These are phyloP conservation scores for Pseudozyma tsukubaensis DNA, from an alignment of 1,284 basidiomycete genomes.

Conservation along the genomic window DNA sequence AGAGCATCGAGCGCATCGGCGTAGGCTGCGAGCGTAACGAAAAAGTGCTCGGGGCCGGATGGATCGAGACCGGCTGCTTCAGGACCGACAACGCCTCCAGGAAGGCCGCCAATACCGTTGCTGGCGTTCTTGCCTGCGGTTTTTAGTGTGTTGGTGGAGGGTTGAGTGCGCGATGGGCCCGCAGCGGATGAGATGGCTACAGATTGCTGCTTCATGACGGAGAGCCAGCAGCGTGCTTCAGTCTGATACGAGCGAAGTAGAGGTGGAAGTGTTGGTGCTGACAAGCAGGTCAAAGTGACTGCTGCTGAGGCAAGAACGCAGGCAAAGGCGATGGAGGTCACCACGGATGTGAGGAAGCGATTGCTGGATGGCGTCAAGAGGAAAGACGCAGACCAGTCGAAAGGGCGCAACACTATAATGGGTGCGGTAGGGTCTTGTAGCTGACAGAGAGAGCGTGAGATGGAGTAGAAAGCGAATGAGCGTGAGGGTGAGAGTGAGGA, in stretches of 20 bases:
- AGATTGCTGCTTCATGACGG: conserved; percentile 29
- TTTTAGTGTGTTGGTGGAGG: conserved; percentile 18
- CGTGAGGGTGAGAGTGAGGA: neutral
- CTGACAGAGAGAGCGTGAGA: too few relatives aligned
- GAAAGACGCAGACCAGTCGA: too few relatives aligned
- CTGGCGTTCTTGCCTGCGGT: conserved; percentile 13
- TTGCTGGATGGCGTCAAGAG: too few relatives aligned
- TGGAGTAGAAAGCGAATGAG: too few relatives aligned
- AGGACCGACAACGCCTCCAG: conserved; percentile 42
- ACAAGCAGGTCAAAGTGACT: too few relatives aligned
- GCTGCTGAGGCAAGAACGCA: neutral
- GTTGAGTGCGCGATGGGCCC: conserved; percentile 27
- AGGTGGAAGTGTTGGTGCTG: too few relatives aligned
- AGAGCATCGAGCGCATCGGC: conserved; percentile 89
- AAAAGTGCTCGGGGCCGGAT: conserved; percentile 55
- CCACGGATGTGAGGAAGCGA: too few relatives aligned
- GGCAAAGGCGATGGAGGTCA: neutral
- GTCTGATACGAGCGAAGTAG: neutral
- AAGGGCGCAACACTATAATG: too few relatives aligned
- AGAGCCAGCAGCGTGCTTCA: neutral
- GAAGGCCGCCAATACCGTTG: conserved; percentile 36
- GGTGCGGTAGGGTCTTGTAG: too few relatives aligned
- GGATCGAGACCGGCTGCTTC: conserved; percentile 48
- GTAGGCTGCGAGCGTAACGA: conserved; percentile 66
- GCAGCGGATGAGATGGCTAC: conserved; percentile 18